Conservation (phyloP, 305 asterid genomes). For the Fraxinus latifolia region DNA sequence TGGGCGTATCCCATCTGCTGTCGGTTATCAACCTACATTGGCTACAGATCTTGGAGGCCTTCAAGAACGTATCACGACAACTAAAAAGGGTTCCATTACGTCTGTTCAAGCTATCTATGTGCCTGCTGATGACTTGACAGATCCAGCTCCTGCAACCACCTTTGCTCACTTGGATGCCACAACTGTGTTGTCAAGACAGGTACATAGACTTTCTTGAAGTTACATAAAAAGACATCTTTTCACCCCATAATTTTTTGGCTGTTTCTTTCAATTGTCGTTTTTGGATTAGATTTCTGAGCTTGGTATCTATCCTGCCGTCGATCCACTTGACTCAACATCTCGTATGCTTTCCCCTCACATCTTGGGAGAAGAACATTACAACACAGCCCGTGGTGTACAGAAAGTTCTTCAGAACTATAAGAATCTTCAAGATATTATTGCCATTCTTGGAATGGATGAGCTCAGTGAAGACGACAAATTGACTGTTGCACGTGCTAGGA, state of each 20-base stretch:
- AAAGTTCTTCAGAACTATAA: conserved; percentile 87
- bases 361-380: conserved; percentile 89
- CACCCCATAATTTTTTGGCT: conserved; percentile 13
- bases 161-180: conserved; percentile 99
- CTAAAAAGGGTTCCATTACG: conserved; percentile 91
- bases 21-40: conserved; percentile 94
- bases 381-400: conserved; percentile 98
- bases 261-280: conserved; percentile 1
- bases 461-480: conserved; percentile 95
- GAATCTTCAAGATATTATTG: conserved; percentile 98
- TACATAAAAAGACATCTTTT: not conserved
- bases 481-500: conserved; percentile 97
- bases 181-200: conserved; percentile 90
- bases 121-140: conserved; percentile 99
- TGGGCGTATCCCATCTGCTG: conserved; percentile 99
- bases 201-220: conserved; percentile 13
- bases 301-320: conserved; percentile 97
- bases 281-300: conserved; percentile 81
- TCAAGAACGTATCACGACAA: conserved; percentile 94
- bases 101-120: conserved; percentile 97
- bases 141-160: conserved; percentile 99
- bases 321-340: conserved; percentile 92
- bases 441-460: conserved; percentile 97
- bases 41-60: conserved; percentile 99
- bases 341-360: conserved; percentile 98